Conservation (phyloP, 495 filamentous ascomycete genomes). For the Lepraria neglecta region DNA sequence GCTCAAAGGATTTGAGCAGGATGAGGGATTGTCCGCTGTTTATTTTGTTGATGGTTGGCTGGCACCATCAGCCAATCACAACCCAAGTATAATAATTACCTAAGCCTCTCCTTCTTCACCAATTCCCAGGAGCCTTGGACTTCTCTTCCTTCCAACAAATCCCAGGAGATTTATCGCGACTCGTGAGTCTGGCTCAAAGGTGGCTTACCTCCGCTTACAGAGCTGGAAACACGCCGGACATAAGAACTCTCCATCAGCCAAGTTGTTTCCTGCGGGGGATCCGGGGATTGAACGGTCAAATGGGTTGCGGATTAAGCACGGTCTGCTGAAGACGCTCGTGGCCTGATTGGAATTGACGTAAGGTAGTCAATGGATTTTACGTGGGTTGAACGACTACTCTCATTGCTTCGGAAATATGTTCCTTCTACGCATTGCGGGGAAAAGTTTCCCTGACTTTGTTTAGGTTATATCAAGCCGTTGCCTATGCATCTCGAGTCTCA, state of each 20-base stretch:
- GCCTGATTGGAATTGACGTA: not conserved
- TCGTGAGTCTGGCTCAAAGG: not conserved
- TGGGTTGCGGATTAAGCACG: not conserved
- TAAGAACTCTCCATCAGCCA: not conserved
- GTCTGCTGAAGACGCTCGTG: not conserved
- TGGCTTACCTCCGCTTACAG: not conserved
- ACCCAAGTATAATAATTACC: no score
- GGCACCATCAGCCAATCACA: no score
- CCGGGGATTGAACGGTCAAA: not conserved
- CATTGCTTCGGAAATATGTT: not conserved
- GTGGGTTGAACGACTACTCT: not conserved
- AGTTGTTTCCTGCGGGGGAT: not conserved
- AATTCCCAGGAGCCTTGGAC: no score
- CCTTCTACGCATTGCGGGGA: conserved; percentile 15
- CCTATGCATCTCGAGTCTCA: not conserved
- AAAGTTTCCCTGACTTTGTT: not conserved
- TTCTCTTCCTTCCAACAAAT: not conserved
- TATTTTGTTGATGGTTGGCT: no score
- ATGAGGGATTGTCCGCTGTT: no score
- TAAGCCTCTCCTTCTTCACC: not conserved
- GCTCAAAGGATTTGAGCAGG: no score
- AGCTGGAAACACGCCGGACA: not conserved
- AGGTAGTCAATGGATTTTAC: not conserved
- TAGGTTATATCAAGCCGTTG: not conserved
- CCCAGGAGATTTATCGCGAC: not conserved